Conservation (phyloP, 2,329 filamentous ascomycete genomes). For the Samsoniella hepiali region DNA sequence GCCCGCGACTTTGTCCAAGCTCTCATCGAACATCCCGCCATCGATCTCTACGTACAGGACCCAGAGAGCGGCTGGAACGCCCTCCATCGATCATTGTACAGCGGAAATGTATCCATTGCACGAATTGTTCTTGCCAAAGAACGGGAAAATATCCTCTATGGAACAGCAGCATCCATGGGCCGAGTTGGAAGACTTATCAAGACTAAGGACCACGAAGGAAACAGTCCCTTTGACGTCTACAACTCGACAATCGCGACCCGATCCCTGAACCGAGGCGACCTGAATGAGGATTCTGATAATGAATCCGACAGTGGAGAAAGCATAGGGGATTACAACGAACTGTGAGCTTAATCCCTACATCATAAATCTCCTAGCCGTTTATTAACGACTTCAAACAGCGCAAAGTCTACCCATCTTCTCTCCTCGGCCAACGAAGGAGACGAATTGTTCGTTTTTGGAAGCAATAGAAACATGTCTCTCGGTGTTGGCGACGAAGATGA, state of each 20-base stretch:
- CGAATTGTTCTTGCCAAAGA: constrained; percentile 78
- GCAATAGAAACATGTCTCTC: constrained; percentile 90
- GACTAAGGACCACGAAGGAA: constrained; percentile 91
- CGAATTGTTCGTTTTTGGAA: constrained; percentile 91
- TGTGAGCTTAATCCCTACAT: constrained; percentile 27
- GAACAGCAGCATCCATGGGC: constrained; percentile 56
- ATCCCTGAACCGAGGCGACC: constrained; percentile 48
- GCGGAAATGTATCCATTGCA: constrained; percentile 83
- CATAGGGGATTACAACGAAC: constrained; percentile 25
- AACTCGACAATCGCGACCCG: constrained; percentile 79
- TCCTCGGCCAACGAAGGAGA: constrained; percentile 53
- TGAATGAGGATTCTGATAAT: constrained; percentile 35
- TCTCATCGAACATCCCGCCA: constrained; percentile 74
- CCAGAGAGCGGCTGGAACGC: constrained; percentile 94
- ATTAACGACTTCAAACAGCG: neutral
- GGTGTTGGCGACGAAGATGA: constrained; percentile 96
- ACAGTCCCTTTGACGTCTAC: constrained; percentile 92
- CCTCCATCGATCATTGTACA: constrained; percentile 84
- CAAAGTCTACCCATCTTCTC: neutral
- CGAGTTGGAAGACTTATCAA: constrained; percentile 78
- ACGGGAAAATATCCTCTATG: constrained; percentile 58
- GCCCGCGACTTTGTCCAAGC: constrained; percentile 73
- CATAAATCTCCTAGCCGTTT: neutral
- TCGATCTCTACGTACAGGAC: constrained; percentile 86
- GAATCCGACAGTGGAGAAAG: constrained; percentile 56